A percentile compares a stretch with the other conserved stretches of the same genome.
These are phyloP conservation scores for Pythium rishiriense DNA, from an alignment of 352 stramenopile species.

Conservation along the genomic window DNA sequence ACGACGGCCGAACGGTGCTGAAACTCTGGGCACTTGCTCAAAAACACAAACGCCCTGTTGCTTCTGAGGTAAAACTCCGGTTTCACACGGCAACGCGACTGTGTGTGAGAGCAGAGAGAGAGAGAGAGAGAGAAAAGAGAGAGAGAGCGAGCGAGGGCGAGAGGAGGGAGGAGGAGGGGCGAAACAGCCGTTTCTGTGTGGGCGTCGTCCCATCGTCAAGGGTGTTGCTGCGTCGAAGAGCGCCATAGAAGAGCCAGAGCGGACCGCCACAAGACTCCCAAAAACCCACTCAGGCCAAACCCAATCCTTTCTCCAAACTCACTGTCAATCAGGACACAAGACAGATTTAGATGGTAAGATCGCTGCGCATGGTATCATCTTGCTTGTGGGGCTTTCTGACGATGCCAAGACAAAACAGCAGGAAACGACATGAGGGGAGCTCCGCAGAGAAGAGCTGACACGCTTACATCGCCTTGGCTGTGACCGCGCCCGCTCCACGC, in stretches of 20 bases:
- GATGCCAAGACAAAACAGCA: too few species aligned
- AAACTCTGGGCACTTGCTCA: conserved; percentile 26
- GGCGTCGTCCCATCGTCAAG: conserved; percentile 23
- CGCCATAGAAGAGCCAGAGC: conserved; percentile 30
- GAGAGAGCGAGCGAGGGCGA: conserved; percentile 25
- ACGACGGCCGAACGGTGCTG: conserved; percentile 24
- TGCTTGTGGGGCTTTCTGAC: too few species aligned
- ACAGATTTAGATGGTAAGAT: background rate
- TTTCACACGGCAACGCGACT: background rate
- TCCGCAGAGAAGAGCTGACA: too few species aligned
- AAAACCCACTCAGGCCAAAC: conserved; percentile 1
- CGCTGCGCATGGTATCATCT: too few species aligned
- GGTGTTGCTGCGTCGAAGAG: conserved; percentile 23
- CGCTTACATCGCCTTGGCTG: background rate
- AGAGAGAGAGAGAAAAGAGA: conserved; percentile 6
- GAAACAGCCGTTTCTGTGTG: conserved; percentile 27
- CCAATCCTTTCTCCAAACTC: too few species aligned
- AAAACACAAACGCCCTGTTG: background rate
- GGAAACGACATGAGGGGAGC: too few species aligned
- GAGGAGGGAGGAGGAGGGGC: conserved; percentile 10
- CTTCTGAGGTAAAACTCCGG: background rate
- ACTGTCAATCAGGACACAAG: too few species aligned
- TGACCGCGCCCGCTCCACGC: too few species aligned
- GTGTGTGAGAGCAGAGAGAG: background rate
- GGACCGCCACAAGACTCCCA: conserved; percentile 9